Evolutionary conservation across 1,139 yeast species (phyloP).

Genomic region (Candida glucosophila): DNA sequence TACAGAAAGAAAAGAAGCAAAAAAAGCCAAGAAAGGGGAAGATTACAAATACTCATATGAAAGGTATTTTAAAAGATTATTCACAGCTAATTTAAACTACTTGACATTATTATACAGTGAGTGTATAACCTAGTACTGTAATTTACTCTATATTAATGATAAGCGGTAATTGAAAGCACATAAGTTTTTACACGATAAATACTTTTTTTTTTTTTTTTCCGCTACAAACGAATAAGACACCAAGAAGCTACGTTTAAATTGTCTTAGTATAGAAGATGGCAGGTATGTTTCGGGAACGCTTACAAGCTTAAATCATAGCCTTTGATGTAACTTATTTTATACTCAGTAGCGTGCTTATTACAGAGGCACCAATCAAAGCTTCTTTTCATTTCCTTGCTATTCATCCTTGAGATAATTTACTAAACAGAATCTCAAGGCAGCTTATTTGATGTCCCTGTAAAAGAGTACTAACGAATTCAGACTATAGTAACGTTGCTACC

Average conservation of each 20-base stretch:
- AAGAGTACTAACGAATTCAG: slow-evolving; percentile 27
- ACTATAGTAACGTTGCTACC: slow-evolving; percentile 63
- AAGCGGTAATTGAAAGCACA: slow-evolving; percentile 1
- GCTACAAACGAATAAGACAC: too few relatives aligned
- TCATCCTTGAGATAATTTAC: not conserved
- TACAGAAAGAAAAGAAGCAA: slow-evolving; percentile 62
- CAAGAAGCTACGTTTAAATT: too few relatives aligned
- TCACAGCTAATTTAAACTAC: slow-evolving; percentile 26
- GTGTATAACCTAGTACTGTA: slow-evolving; percentile 1
- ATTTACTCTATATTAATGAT: slow-evolving; percentile 1
- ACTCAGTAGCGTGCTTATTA: too few relatives aligned
- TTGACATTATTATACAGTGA: slow-evolving; percentile 1
- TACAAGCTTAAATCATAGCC: too few relatives aligned
- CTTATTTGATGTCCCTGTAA: too few relatives aligned
- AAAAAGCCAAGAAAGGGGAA: slow-evolving; percentile 90
- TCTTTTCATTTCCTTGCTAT: too few relatives aligned
- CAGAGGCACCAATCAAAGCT: too few relatives aligned
- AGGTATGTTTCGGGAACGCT: too few relatives aligned
- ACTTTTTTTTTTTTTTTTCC: too few relatives aligned
- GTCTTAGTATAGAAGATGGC: too few relatives aligned
- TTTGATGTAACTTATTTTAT: too few relatives aligned
- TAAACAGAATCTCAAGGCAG: too few relatives aligned
- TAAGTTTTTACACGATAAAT: not conserved
- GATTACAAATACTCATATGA: slow-evolving; percentile 93
- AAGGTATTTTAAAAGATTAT: slow-evolving; percentile 89